phyloP scores from a whole-genome alignment of 2,329 filamentous ascomycete species.

The Aspergillus tubingensis region DNA sequence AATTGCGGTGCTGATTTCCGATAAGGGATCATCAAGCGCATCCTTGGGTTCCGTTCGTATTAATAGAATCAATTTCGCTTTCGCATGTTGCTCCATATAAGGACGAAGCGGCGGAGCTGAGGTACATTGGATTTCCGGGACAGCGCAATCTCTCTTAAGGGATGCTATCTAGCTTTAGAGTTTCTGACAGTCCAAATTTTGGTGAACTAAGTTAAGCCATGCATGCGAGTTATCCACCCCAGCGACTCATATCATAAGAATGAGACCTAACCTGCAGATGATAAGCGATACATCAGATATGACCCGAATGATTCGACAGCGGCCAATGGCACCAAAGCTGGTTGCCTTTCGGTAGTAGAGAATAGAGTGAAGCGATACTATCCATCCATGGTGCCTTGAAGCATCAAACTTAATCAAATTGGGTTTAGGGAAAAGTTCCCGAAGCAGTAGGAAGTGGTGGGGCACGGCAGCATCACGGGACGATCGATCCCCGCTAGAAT shows the following conservation, averaged over 20 bases:
- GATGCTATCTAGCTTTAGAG: neutral
- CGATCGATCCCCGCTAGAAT: neutral
- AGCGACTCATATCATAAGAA: neutral
- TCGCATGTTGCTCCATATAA: neutral
- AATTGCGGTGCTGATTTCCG: neutral
- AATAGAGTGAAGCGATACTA: neutral
- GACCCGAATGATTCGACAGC: neutral
- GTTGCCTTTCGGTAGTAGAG: neutral
- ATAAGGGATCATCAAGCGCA: neutral
- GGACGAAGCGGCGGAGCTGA: neutral
- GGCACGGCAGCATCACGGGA: slow-evolving; percentile 2
- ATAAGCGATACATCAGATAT: neutral
- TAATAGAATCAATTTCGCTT: neutral
- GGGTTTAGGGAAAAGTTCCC: neutral
- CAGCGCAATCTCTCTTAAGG: neutral
- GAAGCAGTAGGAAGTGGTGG: slow-evolving; percentile 2
- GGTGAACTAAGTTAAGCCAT: neutral
- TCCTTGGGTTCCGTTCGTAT: neutral
- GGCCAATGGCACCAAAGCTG: neutral
- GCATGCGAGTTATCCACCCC: neutral
- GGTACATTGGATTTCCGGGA: neutral
- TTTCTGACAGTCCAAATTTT: neutral
- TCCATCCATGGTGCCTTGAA: neutral
- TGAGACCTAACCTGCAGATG: neutral
- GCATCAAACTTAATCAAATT: neutral